Evolutionary conservation across 2,329 filamentous ascomycete genomes (phyloP), one percentile per base, ranked within the genome.

Genomic region (Rhynchosporium agropyri): DNA sequence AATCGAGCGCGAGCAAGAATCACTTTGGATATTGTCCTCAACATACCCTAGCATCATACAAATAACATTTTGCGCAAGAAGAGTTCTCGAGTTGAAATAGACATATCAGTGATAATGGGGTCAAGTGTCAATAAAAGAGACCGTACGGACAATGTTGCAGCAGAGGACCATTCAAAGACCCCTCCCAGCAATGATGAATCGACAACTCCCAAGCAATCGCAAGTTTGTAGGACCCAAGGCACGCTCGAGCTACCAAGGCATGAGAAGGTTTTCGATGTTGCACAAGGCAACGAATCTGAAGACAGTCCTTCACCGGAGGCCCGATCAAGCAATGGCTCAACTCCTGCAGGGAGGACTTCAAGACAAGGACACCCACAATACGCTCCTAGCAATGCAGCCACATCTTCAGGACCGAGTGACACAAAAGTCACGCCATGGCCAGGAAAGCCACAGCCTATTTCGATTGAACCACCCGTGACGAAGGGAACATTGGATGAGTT

Each of bases 401-500:
- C 12, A 6, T 51, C 26, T 4, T 51, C 36, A 40, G 51, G 36
- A 53, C 40, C 48, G 15, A 42, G 48, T 54, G 45, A 58, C 26
- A 54, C 42, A 13, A 51, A 51, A 26, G 8, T 33, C 46, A 36
- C 58, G 8, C 29, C 48, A 1, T 42, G 43, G 9, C 6, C 36
- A 45, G 48, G 20, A 20, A 48, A 45, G 15, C 51, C 62, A 58
- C 36, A 61, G 40, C 46, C 49, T 38, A 56, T 56, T 15, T 48
- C 62, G 8, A 38, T 73, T 26, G 85, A 88, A 61, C 93, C 94
- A 0, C 94, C 93, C 0, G 91, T 98, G 20, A 98, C 94, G 5
- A 90, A 89, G 74, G 82, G 84, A 46, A 95, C 92, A 0, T 78
- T 99, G 55, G 90, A 90, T 73, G 95, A 98, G 76, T 84, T 99